A percentile compares a stretch with the other conserved stretches of the same genome.
These are phyloP conservation scores for Fusarium sp. DNA, from an alignment of 2,329 filamentous ascomycete species.

Conservation along the genomic window DNA sequence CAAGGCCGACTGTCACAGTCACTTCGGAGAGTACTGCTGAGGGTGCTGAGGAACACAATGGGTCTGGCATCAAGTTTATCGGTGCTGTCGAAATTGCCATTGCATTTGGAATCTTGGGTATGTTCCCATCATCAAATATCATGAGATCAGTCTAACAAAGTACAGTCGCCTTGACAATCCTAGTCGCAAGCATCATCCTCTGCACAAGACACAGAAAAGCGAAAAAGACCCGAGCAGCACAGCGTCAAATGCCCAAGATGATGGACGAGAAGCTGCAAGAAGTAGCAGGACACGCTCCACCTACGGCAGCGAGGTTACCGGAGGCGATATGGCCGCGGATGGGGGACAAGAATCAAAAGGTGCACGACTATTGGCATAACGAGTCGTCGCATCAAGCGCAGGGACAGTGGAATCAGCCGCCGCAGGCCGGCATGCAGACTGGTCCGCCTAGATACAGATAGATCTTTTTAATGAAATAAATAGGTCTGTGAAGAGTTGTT, in stretches of 20 bases:
- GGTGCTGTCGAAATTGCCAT: constrained; percentile 37
- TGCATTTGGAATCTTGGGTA: constrained; percentile 37
- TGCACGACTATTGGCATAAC: constrained; percentile 34
- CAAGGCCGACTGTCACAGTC: constrained; percentile 16
- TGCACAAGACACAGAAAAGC: constrained; percentile 33
- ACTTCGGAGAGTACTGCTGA: constrained; percentile 15
- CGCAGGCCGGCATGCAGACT: constrained; percentile 8
- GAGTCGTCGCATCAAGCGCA: constrained; percentile 12
- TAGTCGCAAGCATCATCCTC: constrained; percentile 31
- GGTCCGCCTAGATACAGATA: constrained; percentile 27
- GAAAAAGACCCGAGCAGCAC: constrained; percentile 15
- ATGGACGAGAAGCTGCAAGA: constrained; percentile 7
- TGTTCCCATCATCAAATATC: neutral
- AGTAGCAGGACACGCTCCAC: neutral
- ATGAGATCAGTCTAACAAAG: neutral
- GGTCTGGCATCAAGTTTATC: constrained; percentile 15
- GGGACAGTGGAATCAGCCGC: constrained; percentile 15
- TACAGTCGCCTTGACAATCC: constrained; percentile 16
- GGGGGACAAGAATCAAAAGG: constrained; percentile 28
- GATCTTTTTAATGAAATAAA: neutral
- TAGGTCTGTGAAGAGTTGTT: neutral
- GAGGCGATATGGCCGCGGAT: constrained; percentile 28
- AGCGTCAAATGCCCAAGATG: neutral
- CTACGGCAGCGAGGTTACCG: constrained; percentile 1
- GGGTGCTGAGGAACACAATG: neutral